A percentile compares a stretch with the other conserved stretches of the same genome.
Evolutionary conservation across 164 flowering plant genomes (phyloP).

Genomic region (Tetracentron sinense): DNA sequence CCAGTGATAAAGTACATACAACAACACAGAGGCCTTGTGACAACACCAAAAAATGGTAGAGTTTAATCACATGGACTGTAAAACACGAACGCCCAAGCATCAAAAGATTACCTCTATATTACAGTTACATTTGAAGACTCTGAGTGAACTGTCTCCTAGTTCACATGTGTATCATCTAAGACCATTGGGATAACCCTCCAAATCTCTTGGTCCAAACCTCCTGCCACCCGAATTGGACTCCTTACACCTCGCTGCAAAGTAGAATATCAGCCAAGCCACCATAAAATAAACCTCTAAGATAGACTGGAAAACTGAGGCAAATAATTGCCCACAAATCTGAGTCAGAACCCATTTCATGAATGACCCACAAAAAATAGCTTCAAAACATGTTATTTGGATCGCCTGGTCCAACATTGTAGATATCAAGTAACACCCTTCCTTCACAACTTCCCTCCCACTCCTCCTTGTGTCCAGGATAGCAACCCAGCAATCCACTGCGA

Average conservation of each 20-base stretch:
- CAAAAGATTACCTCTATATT: constrained; percentile 31
- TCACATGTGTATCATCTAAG: constrained; percentile 42
- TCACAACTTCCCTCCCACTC: constrained; percentile 72
- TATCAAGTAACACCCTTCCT: constrained; percentile 80
- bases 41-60: constrained; percentile 31
- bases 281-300: constrained; percentile 74
- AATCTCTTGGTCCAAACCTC: constrained; percentile 68
- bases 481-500: constrained; percentile 85
- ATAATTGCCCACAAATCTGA: constrained; percentile 39
- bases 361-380: constrained; percentile 62
- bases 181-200: constrained; percentile 59
- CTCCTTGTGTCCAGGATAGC: constrained; percentile 69
- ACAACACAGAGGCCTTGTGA: constrained; percentile 22
- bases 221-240: constrained; percentile 61
- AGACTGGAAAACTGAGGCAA: constrained; percentile 58
- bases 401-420: constrained; percentile 64
- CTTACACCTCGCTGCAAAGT: constrained; percentile 65
- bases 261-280: constrained; percentile 87
- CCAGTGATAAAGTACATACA: constrained; percentile 38
- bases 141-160: constrained; percentile 10
- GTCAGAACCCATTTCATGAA: constrained; percentile 46
- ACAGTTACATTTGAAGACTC: constrained; percentile 25
- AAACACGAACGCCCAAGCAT: constrained; percentile 27
- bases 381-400: constrained; percentile 64
- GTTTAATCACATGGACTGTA: constrained; percentile 26